These are phyloP conservation scores for Pseudodiploospora longispora DNA, from an alignment of 2,329 filamentous ascomycete genomes.

Conservation along the genomic window DNA sequence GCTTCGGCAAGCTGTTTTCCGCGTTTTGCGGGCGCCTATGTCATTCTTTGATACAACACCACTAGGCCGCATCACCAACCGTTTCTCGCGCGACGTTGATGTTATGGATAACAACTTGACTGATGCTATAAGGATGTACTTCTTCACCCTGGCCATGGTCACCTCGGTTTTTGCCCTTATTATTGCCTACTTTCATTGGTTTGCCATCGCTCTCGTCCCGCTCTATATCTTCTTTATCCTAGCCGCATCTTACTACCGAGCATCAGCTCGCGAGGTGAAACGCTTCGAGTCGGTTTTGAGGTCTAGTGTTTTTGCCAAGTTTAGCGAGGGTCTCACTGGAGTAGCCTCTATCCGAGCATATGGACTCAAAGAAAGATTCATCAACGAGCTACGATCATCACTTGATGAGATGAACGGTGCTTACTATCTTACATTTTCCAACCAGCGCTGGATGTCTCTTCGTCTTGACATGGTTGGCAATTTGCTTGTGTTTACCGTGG, in stretches of 20 bases:
- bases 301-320: conserved; percentile 82
- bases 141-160: conserved; percentile 76
- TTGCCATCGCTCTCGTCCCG: conserved; percentile 53
- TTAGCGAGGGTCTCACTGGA: conserved; percentile 79
- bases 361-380: conserved; percentile 69
- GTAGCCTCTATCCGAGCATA: conserved; percentile 85
- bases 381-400: conserved; percentile 56
- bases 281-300: conserved; percentile 85
- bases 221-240: conserved; percentile 72
- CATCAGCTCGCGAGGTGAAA: conserved; percentile 90
- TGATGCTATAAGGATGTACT: conserved; percentile 88
- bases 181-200: conserved; percentile 93
- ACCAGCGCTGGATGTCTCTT: conserved; percentile 86
- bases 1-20: conserved; percentile 69
- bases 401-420: conserved; percentile 91
- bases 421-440: conserved; percentile 91
- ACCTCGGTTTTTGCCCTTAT: conserved; percentile 79
- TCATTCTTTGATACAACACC: conserved; percentile 97
- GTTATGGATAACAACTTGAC: conserved; percentile 92
- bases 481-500: conserved; percentile 75
- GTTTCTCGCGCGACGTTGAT: conserved; percentile 91
- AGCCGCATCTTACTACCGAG: conserved; percentile 78
- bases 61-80: conserved; percentile 88
- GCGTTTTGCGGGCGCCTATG: conserved; percentile 68
- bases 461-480: conserved; percentile 81